Percentiles rank a stretch among this genome's conserved stretches.
These are phyloP conservation scores for Curvularia hawaiiensis DNA, from an alignment of 2,329 filamentous ascomycete genomes.

Conservation along the genomic window DNA sequence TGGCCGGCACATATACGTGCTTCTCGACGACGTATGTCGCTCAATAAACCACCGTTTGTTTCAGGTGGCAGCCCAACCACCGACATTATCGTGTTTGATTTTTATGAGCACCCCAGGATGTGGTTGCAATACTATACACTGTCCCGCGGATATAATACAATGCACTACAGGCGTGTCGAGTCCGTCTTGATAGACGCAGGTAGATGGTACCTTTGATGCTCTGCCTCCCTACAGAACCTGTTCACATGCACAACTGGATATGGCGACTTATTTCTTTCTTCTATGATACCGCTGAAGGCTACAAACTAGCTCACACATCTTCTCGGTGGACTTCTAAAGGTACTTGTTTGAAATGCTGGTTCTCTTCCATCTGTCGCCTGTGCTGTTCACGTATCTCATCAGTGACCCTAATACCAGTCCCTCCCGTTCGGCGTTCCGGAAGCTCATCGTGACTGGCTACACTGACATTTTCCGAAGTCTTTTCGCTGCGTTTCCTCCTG, in stretches of 20 bases:
- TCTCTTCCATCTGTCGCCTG: conserved; percentile 8
- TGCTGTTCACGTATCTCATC: conserved; percentile 12
- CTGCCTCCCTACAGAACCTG: background rate
- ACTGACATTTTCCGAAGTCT: conserved; percentile 6
- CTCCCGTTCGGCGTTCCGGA: conserved; percentile 10
- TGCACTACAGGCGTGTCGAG: background rate
- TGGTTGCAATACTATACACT: background rate
- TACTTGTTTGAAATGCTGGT: conserved; percentile 4
- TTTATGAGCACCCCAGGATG: background rate
- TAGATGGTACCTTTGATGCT: background rate
- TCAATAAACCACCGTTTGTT: background rate
- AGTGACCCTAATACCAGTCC: conserved; percentile 9
- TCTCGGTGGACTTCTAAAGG: background rate
- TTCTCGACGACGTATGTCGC: background rate
- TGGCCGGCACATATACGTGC: background rate
- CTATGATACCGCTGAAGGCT: background rate
- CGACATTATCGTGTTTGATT: background rate
- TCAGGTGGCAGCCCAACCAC: background rate
- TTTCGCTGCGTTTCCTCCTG: conserved; percentile 9
- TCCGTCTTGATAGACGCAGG: background rate
- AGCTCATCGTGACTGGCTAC: conserved; percentile 21
- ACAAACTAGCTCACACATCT: background rate
- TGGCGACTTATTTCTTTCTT: background rate
- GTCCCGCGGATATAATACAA: background rate
- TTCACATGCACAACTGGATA: background rate